Evolutionary conservation across 2,329 filamentous ascomycete genomes (phyloP), one percentile per base, ranked within the genome.

Genomic region (Stylonectria norvegica): DNA sequence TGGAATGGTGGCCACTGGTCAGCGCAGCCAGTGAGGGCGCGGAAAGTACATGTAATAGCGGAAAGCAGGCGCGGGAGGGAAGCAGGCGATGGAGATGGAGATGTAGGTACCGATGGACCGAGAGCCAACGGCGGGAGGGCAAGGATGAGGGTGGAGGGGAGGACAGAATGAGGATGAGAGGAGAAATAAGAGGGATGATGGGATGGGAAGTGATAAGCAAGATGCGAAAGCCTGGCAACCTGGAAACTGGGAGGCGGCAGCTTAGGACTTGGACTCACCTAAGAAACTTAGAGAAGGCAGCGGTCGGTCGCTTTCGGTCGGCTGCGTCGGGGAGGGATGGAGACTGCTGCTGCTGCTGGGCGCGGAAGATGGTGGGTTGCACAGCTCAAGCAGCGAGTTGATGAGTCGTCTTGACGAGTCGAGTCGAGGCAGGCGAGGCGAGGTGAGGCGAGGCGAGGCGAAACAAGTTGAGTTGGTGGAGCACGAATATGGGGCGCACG

Each of bases 1-100:
- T 55, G 49, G 53, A 56, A 56, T 52, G 49, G 47, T 48, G 53
- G 40, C 47, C 43, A 49, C 51, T 51, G 55, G 53, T 56, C 53
- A 56, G 53, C 49, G 53, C 12, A 25, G 22, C 22, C 22, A 25
- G 22, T 12, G 22, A 7, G 7, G 8, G 22, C 22, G 22, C 8
- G 22, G 12, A 8, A 12, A 25, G 22, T 7, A 25, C 12, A 12
- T 25, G 22, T 25, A 25, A 25, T 7, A 25, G 22, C 8, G 12
- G 8, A 25, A 25, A 12, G 12, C 22, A 12, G 22, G 34, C 32
- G 40, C 36, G 40, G 33, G 23, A 34, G 48, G 43, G 45, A 41
- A 40, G 34, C 41, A 43, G 46, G 47, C 34, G 41, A 34, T 39
- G 47, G 48, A 46, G 41, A 47, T 43, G 50, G 50, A 40, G 45